A percentile compares a stretch with the other conserved stretches of the same genome.
Evolutionary conservation across 495 filamentous ascomycete species (phyloP).

Genomic region (Stereocaulon alpinum): DNA sequence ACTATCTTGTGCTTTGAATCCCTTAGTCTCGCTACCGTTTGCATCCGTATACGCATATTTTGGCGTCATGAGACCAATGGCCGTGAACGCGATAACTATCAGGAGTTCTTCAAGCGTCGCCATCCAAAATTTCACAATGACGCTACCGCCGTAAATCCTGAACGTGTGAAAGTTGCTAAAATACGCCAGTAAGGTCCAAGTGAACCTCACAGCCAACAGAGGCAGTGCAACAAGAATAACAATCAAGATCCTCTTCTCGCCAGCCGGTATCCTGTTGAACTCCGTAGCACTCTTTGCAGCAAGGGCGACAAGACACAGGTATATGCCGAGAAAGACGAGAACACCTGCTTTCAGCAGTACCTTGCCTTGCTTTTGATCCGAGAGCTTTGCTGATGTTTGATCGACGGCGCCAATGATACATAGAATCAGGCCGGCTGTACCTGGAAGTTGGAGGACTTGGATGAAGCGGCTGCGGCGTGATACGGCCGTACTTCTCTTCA

Average conservation of each 20-base stretch:
- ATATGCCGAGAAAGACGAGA: conserved; percentile 17
- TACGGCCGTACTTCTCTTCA: background rate
- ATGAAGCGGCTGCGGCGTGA: conserved; percentile 10
- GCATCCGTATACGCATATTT: conserved; percentile 41
- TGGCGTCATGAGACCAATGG: conserved; percentile 14
- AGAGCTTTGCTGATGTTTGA: background rate
- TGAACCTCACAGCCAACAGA: conserved; percentile 13
- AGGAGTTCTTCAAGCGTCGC: conserved; percentile 16
- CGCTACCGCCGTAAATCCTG: conserved; percentile 7
- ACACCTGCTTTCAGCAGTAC: conserved; percentile 11
- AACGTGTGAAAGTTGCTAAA: conserved; percentile 12
- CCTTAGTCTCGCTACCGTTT: background rate
- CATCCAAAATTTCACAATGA: conserved; percentile 11
- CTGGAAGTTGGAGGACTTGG: conserved; percentile 8
- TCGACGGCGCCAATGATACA: conserved; percentile 14
- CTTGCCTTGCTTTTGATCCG: conserved; percentile 2
- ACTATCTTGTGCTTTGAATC: background rate
- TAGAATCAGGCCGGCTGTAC: conserved; percentile 9
- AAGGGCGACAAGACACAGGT: conserved; percentile 12
- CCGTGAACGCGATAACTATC: conserved; percentile 11
- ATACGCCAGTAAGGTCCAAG: conserved; percentile 13
- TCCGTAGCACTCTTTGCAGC: conserved; percentile 4
- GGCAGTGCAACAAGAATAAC: conserved; percentile 13
- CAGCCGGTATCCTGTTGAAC: background rate
- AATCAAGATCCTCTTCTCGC: conserved; percentile 10